phyloP scores from a whole-genome alignment of 306 rosid species.

The Glycine soja region DNA sequence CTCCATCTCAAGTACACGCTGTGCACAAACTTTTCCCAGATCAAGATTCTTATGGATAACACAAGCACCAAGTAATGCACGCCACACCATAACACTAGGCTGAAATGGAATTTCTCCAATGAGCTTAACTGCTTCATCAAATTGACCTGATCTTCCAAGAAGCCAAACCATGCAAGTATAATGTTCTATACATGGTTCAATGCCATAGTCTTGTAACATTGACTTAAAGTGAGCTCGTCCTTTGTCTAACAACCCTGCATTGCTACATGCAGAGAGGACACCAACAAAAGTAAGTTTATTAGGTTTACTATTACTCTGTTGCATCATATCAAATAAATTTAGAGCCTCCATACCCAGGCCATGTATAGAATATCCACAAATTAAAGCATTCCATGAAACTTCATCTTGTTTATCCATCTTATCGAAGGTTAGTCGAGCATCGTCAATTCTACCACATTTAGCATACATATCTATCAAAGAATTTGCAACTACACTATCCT shows the following conservation, averaged over 20 bases:
- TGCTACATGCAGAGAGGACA: constrained; percentile 53
- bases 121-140: constrained; percentile 48
- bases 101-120: constrained; percentile 48
- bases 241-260: constrained; percentile 47
- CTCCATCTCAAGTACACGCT: constrained; percentile 52
- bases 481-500: constrained; percentile 48
- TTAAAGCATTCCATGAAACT: constrained; percentile 52
- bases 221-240: constrained; percentile 49
- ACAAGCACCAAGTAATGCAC: constrained; percentile 51
- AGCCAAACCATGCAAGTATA: constrained; percentile 55
- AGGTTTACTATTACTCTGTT: constrained; percentile 40
- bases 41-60: constrained; percentile 50
- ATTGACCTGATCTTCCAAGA: constrained; percentile 50
- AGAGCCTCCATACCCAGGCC: constrained; percentile 51
- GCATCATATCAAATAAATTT: constrained; percentile 47
- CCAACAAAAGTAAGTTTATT: constrained; percentile 51
- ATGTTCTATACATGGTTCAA: constrained; percentile 51
- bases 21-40: constrained; percentile 50
- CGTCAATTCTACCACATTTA: constrained; percentile 48
- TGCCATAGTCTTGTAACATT: constrained; percentile 42
- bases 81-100: constrained; percentile 54
- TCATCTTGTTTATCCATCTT: constrained; percentile 46
- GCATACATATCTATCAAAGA: constrained; percentile 53
- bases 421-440: constrained; percentile 47
- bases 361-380: constrained; percentile 51